Evolutionary conservation across 2,329 filamentous ascomycete species (phyloP), one percentile per base, ranked within the genome.

Genomic region (Xylariaceae sp.): DNA sequence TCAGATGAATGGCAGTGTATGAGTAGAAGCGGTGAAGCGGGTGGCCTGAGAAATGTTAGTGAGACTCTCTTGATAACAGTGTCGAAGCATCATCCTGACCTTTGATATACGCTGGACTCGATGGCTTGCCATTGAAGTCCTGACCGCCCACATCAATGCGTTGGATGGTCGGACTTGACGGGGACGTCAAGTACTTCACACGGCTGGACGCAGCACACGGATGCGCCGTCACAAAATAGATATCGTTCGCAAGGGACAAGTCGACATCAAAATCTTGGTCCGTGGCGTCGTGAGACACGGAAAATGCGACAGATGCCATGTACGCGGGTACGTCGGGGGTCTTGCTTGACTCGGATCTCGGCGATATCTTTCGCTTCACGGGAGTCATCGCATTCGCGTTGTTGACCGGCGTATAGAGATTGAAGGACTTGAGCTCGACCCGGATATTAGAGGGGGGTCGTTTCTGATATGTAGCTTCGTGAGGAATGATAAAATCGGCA

Each of bases 191-290:
- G 57, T 86, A 80, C 62, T 79, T 81, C 2, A 84, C 80, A 57
- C 80, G 77, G 54, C 78, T 77, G 1, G 83, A 84, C 1, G 82
- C 80, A 4, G 82, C 78, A 66, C 86, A 88, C 0, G 86, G 86
- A 64, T 87, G 84, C 0, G 84, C 84, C 0, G 86, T 87, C 15
- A 87, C 82, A 68, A 88, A 88, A 65, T 81, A 81, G 18, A 87
- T 78, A 59, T 88, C 85, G 64, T 84, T 81, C 4, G 74, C 72
- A 8, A 88, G 71, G 0, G 77, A 67, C 55, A 80, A 77, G 1
- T 75, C 75, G 55, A 78, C 66, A 57, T 78, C 68, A 30, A 71
- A 66, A 49, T 71, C 73, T 50, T 77, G 73, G 1, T 75, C 74
- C 1, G 72, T 68, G 1, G 75, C 72, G 35, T 78, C 77, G 42